Conservation (phyloP, 2,329 filamentous ascomycete genomes). For the Penicillium sclerotiorum region DNA sequence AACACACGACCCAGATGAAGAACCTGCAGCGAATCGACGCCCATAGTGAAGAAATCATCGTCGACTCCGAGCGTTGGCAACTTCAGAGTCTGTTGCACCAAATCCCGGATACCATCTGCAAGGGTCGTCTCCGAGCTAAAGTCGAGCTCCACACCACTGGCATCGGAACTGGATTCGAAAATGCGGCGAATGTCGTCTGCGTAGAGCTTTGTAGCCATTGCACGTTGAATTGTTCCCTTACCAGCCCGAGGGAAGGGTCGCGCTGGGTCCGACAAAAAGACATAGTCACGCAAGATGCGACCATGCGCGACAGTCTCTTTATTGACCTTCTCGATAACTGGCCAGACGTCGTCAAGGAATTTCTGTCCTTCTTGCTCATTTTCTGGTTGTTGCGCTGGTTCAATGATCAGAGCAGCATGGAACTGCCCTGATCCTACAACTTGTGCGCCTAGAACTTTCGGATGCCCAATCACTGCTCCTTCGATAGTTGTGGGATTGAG, state of each 20-base stretch:
- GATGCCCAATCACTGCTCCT: conserved; percentile 10
- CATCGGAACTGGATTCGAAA: conserved; percentile 2
- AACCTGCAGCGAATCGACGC: conserved; percentile 10
- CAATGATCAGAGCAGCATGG: conserved; percentile 11
- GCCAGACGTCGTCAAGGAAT: conserved; percentile 10
- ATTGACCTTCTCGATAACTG: conserved; percentile 8
- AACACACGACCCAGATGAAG: conserved; percentile 2
- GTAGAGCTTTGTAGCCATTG: conserved; percentile 5
- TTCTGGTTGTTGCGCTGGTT: conserved; percentile 4
- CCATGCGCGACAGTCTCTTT: conserved; percentile 7
- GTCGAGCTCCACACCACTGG: neutral
- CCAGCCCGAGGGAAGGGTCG: conserved; percentile 8
- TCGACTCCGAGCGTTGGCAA: neutral
- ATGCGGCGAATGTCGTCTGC: neutral
- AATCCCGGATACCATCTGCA: neutral
- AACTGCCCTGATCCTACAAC: conserved; percentile 17
- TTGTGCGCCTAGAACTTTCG: conserved; percentile 11
- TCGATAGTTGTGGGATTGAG: conserved; percentile 26
- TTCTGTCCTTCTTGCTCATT: conserved; percentile 1
- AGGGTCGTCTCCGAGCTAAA: neutral
- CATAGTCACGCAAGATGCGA: conserved; percentile 5
- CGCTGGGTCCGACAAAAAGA: conserved; percentile 7
- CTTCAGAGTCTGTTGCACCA: neutral
- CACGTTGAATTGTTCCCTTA: conserved; percentile 11
- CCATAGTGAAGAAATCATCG: conserved; percentile 7